Base-by-base conservation (phyloP, 148 eudicot species). In the Spergularia bocconei region DNA sequence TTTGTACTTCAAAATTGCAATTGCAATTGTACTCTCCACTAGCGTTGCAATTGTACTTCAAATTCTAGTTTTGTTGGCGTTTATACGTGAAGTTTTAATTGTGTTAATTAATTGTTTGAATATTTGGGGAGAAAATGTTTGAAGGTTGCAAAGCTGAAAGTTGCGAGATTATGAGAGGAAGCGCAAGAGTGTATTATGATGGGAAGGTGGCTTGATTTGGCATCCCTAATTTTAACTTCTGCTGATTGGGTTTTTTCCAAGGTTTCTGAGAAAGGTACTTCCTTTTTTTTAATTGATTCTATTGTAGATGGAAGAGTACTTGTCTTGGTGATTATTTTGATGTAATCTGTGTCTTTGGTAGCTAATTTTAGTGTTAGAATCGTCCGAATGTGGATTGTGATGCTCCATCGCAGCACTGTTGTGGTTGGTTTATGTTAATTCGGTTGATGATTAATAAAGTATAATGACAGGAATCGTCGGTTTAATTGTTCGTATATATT, bases 191-290 rank as follows among this genome's bases (percentile, higher is more conserved):
- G 88, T 73, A 82, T 95, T 78, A 81, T 83, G 69, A 62, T 52
- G 15, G 89, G 84, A 14, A 85, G 89, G 66, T 95, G 97, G 97
- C 74, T 87, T 82, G 97, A 92, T 81, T 86, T 95, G 86, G 89
- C 90, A 2, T 87, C 93, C 0, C 77, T 92, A 4, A 89, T 92
- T 85, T 82, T 92, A 41, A 87, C 94, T 60, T 90, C 99, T 36
- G 96, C 96, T 60, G 97, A 92, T 74, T 75, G 92, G 77, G 78
- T 95, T 29, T 89, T 91, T 70, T 76, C 96, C 7, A 95, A 91
- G 62, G 89, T 88, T 70, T 80, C 97, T 0, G 97, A 92, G 60
- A 89, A 91, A 91, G 98, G 99, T 95, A 77, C n/a, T 1, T 2
- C n/a, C 4, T 36, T 67, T 21, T 36, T 10, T n/a, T n/a, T n/a